These are phyloP conservation scores for Acanthamoeba quina DNA, from an alignment of 208 protist genomes.

Conservation along the genomic window DNA sequence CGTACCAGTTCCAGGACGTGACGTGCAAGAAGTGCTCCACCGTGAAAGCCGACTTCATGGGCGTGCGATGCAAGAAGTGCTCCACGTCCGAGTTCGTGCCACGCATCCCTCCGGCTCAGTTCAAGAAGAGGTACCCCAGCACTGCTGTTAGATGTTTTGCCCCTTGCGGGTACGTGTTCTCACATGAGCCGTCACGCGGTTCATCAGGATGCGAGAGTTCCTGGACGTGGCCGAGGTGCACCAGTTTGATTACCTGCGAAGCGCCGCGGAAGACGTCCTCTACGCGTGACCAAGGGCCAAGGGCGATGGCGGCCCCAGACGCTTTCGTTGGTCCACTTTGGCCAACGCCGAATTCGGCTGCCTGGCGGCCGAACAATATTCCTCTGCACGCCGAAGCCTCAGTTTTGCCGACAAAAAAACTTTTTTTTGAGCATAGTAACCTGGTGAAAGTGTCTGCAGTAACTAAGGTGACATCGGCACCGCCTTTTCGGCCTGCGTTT, in stretches of 20 bases:
- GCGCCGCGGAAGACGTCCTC: not conserved
- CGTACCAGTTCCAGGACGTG: conserved; percentile 88
- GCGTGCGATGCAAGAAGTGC: conserved; percentile 72
- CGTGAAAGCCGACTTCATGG: conserved; percentile 82
- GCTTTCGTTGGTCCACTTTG: too few species aligned
- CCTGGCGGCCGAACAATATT: too few species aligned
- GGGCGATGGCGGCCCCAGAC: too few species aligned
- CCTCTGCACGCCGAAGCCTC: too few species aligned
- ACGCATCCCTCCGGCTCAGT: conserved; percentile 21
- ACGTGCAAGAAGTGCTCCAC: conserved; percentile 81
- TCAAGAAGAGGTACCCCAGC: not conserved
- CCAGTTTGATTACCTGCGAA: conserved; percentile 41
- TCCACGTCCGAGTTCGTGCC: conserved; percentile 52
- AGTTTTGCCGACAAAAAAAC: too few species aligned
- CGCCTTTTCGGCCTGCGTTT: too few species aligned
- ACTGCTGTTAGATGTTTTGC: too few species aligned
- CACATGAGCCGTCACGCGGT: not conserved
- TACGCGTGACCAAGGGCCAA: too few species aligned
- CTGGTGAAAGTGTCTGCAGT: too few species aligned
- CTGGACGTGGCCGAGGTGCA: conserved; percentile 52
- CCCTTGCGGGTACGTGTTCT: not conserved
- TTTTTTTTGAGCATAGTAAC: too few species aligned
- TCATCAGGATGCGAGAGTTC: conserved; percentile 47
- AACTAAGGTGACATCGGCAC: too few species aligned
- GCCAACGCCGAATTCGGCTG: too few species aligned